Evolutionary conservation across 1,284 basidiomycete species (phyloP).

Genomic region (Flammula alnicola): DNA sequence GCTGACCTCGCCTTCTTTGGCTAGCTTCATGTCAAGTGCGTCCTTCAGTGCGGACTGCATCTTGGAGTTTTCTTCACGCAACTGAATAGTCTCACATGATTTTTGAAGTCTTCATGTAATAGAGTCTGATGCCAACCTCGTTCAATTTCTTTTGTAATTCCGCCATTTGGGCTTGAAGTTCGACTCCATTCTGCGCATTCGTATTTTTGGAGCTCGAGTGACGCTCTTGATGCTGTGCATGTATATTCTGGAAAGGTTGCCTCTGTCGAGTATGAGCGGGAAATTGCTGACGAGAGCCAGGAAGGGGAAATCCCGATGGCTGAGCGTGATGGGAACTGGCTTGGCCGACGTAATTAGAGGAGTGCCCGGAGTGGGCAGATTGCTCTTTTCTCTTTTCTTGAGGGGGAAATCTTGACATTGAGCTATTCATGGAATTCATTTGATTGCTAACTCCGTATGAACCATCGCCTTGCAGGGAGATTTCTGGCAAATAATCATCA

Average conservation of each 20-base stretch:
- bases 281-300: slow-evolving; percentile 3
- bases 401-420: background rate
- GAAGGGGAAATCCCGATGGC: slow-evolving; percentile 6
- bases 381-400: background rate
- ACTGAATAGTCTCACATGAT: slow-evolving; percentile 38
- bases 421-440: background rate
- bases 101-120: slow-evolving; percentile 9
- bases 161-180: slow-evolving; percentile 27
- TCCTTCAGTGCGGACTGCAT: slow-evolving; percentile 50
- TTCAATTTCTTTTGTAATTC: slow-evolving; percentile 49
- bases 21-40: slow-evolving; percentile 50
- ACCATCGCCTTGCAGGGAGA: slow-evolving; percentile 44
- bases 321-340: background rate
- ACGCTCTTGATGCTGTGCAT: slow-evolving; percentile 2
- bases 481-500: slow-evolving; percentile 60
- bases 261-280: slow-evolving; percentile 6
- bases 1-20: slow-evolving; percentile 66
- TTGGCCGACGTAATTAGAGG: background rate
- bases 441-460: slow-evolving; percentile 30
- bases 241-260: slow-evolving; percentile 1
- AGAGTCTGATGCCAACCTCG: slow-evolving; percentile 42
- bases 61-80: slow-evolving; percentile 51
- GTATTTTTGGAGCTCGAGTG: background rate
- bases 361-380: background rate
- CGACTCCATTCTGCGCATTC: slow-evolving; percentile 2